A percentile compares a stretch with the other conserved stretches of the same genome.
phyloP scores from a whole-genome alignment of 371 early-diverging fungal species.

The Conidiobolus incongruus region DNA sequence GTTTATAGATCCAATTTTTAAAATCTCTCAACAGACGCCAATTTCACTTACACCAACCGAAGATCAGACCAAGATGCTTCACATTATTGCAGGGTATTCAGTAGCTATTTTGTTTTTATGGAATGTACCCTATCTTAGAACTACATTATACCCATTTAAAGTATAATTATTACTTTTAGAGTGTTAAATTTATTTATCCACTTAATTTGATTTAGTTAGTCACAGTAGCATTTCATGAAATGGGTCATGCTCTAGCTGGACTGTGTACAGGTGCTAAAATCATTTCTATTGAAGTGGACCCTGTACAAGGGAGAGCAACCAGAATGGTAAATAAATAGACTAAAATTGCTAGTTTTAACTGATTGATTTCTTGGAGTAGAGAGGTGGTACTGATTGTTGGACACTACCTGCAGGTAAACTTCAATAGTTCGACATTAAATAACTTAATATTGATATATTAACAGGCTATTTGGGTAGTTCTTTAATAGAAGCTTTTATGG shows the following conservation, averaged over 20 bases:
- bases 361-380: slow-evolving; percentile 12
- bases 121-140: slow-evolving; percentile 64
- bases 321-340: slow-evolving; percentile 43
- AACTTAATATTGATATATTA: background rate
- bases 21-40: no score
- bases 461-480: slow-evolving; percentile 53
- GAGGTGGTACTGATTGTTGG: slow-evolving; percentile 45
- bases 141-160: slow-evolving; percentile 81
- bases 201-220: no score
- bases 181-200: no score
- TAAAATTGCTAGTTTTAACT: no score
- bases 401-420: slow-evolving; percentile 39
- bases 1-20: no score
- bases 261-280: slow-evolving; percentile 71
- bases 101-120: slow-evolving; percentile 54
- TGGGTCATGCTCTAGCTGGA: slow-evolving; percentile 58
- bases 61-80: no score
- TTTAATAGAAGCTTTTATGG: slow-evolving; percentile 62
- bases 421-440: background rate
- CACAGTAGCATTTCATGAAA: slow-evolving; percentile 66
- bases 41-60: no score
- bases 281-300: slow-evolving; percentile 75
- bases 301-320: slow-evolving; percentile 82
- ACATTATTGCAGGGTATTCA: slow-evolving; percentile 42
- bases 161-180: no score